These are phyloP conservation scores for Pyrenula massariospora DNA, from an alignment of 495 filamentous ascomycete genomes.

Conservation along the genomic window DNA sequence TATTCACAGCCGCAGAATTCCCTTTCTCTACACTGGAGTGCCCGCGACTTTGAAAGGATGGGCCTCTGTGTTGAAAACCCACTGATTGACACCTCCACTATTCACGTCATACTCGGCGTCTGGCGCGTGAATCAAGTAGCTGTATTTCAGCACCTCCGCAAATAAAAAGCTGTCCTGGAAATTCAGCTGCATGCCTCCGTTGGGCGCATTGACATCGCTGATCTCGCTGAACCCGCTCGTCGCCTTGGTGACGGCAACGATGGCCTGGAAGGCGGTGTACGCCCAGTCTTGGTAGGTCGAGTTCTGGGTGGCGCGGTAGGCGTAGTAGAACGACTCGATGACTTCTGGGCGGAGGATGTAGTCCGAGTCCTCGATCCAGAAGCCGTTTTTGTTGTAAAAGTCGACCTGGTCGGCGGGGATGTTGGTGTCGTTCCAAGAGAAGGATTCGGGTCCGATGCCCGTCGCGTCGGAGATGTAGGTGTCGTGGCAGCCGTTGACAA, in stretches of 20 bases:
- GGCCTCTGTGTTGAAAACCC: constrained; percentile 78
- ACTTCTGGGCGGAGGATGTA: constrained; percentile 18
- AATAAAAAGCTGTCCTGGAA: constrained; percentile 87
- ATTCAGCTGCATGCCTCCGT: constrained; percentile 52
- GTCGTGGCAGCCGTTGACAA: constrained; percentile 62
- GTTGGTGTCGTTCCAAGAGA: constrained; percentile 49
- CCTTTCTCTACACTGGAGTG: background rate
- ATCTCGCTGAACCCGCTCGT: constrained; percentile 58
- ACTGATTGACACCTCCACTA: constrained; percentile 36
- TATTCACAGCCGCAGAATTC: background rate
- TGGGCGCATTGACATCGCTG: constrained; percentile 47
- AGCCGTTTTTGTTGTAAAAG: constrained; percentile 58
- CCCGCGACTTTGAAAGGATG: constrained; percentile 55
- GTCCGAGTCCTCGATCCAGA: constrained; percentile 49
- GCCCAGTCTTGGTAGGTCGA: constrained; percentile 55
- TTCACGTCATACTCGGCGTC: constrained; percentile 10
- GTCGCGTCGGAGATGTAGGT: constrained; percentile 62
- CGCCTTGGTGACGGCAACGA: constrained; percentile 53
- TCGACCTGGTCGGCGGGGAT: constrained; percentile 33
- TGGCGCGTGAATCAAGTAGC: constrained; percentile 54
- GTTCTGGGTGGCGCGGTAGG: constrained; percentile 34
- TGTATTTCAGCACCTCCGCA: constrained; percentile 83
- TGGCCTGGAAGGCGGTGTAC: constrained; percentile 66
- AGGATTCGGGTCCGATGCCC: constrained; percentile 69
- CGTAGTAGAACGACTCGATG: constrained; percentile 32